Base-by-base conservation (phyloP, 169 alveolate species). In the Plasmodium inui region DNA sequence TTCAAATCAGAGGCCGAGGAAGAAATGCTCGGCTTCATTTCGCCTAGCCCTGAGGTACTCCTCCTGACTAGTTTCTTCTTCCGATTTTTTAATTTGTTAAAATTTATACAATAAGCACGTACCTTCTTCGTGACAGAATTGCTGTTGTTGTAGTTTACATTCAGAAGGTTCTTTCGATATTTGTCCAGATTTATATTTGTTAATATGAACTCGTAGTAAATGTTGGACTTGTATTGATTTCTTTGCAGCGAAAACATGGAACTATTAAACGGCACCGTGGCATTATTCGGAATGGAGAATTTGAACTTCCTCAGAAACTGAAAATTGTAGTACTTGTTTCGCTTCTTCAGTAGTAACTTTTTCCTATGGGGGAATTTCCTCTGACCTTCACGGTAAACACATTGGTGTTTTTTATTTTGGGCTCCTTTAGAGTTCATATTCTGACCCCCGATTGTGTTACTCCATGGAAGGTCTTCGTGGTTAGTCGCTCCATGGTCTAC, bases 171-270 rank as follows among this genome's bases (percentile, higher is more conserved):
- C 34, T 71, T 79, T 89, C 89, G 50, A 46, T 89, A 89, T 44
- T 79, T 89, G 67, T 79, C 94, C 46, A 89, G 22, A 12, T 89
- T 89, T 55, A 89, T 78, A 79, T 89, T 89, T 34, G 94, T 89
- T 39, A 89, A 57, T 17, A 89, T 61, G 46, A 78, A 89, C 53
- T 89, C 94, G 41, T 79, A 79, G 9, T 79, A 89, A 0, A 79
- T 85, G 41, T 46, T 79, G 0, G 94, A 89, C n/a, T 37, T 79
- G 55, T 79, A 67, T 5, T 89, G 89, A 79, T 79, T 89, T 89
- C 53, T 89, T 79, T 89, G 94, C 26, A 89, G 53, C 3, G 94
- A 89, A 89, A 89, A 89, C 26, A 53, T 79, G 41, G 94, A 79
- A 70, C 67, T 89, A 61, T 78, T 79, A 89, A 89, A 89, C 2